Evolutionary conservation across 208 protist species (phyloP).

Genomic region (Trypanosoma cruzi): DNA sequence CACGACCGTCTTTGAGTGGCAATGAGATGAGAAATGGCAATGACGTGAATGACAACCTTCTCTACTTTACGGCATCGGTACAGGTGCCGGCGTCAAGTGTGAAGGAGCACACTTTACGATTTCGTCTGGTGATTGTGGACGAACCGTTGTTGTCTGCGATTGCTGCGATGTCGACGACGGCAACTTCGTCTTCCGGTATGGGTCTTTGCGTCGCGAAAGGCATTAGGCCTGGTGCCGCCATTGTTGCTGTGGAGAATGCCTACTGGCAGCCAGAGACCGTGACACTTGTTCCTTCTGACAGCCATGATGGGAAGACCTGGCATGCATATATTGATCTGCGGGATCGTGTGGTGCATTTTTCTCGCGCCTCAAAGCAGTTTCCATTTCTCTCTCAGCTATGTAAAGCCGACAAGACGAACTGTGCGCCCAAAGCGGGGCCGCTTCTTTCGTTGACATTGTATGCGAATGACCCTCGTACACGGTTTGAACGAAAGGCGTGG

Average conservation of each 20-base stretch:
- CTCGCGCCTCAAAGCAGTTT: slow-evolving; percentile 50
- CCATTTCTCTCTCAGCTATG: slow-evolving; percentile 46
- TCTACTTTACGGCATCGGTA: slow-evolving; percentile 13
- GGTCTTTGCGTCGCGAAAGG: neutral
- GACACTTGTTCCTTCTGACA: slow-evolving; percentile 10
- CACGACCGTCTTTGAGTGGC: neutral
- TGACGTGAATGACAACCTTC: neutral
- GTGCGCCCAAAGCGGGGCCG: slow-evolving; percentile 25
- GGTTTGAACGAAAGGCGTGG: slow-evolving; percentile 48
- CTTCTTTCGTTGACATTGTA: slow-evolving; percentile 72
- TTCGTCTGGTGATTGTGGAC: slow-evolving; percentile 29
- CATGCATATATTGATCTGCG: slow-evolving; percentile 11
- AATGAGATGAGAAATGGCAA: neutral
- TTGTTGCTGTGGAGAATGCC: slow-evolving; percentile 58
- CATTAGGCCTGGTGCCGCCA: slow-evolving; percentile 27
- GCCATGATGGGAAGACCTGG: neutral
- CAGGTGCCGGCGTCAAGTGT: slow-evolving; percentile 1
- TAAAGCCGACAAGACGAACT: neutral
- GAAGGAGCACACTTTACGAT: neutral
- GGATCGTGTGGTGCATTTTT: slow-evolving; percentile 36
- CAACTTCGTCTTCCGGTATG: neutral
- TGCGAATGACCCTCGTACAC: slow-evolving; percentile 45
- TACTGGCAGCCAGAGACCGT: slow-evolving; percentile 24
- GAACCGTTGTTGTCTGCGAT: slow-evolving; percentile 13
- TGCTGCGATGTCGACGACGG: neutral